Conservation (phyloP, 164 flowering plant genomes). For the Umbilicus rupestris region DNA sequence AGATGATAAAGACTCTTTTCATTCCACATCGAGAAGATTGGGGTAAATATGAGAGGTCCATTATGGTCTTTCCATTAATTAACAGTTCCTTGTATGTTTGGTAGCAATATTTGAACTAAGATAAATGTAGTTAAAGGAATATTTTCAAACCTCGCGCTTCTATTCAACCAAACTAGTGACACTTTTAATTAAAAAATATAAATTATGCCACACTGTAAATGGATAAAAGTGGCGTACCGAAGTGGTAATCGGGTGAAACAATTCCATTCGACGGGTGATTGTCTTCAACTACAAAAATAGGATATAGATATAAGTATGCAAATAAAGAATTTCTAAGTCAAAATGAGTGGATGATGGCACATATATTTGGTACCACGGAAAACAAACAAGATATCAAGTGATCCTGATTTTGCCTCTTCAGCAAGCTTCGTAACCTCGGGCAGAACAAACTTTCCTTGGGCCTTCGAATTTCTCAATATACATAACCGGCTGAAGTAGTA, state of each 20-base stretch:
- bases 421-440: conserved; percentile 63
- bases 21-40: not conserved
- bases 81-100: not conserved
- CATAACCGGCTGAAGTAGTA: conserved; percentile 37
- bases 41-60: not conserved
- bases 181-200: not conserved
- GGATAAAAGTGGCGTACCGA: conserved; percentile 21
- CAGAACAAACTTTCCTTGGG: conserved; percentile 50
- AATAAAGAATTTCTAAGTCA: not conserved
- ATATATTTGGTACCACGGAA: conserved; percentile 45
- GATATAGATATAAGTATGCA: not conserved
- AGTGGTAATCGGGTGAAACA: conserved; percentile 17
- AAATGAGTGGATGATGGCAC: not conserved
- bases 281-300: conserved; percentile 29
- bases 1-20: not conserved
- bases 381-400: conserved; percentile 50
- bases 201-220: not conserved
- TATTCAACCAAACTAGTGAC: not conserved
- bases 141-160: not conserved
- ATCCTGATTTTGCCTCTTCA: conserved; percentile 42
- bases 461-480: conserved; percentile 28
- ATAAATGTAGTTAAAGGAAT: not conserved
- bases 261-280: conserved; percentile 18
- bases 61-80: not conserved
- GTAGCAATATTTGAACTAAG: not conserved